phyloP scores from a whole-genome alignment of 2,329 filamentous ascomycete genomes.

The Leptographium procerum region DNA sequence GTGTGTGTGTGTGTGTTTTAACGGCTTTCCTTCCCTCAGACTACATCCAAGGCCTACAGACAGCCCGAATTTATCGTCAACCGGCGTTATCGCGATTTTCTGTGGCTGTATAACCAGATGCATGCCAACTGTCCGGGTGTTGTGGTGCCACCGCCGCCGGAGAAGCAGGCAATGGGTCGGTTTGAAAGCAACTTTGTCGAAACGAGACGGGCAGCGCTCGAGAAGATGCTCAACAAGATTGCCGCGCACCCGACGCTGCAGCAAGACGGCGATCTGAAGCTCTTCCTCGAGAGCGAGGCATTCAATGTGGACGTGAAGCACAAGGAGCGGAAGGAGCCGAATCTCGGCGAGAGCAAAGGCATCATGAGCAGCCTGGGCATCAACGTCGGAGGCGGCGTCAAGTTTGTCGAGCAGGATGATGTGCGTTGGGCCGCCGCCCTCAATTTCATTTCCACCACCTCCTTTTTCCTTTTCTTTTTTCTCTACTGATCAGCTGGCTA shows the following conservation, averaged over 20 bases:
- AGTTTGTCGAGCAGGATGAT: slow-evolving; percentile 97
- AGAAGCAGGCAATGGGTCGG: slow-evolving; percentile 93
- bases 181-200: slow-evolving; percentile 98
- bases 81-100: slow-evolving; percentile 86
- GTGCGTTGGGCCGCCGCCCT: slow-evolving; percentile 39
- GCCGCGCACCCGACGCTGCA: slow-evolving; percentile 82
- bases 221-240: slow-evolving; percentile 97
- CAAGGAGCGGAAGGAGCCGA: slow-evolving; percentile 82
- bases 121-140: slow-evolving; percentile 92
- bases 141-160: slow-evolving; percentile 87
- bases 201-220: slow-evolving; percentile 75
- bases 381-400: slow-evolving; percentile 67
- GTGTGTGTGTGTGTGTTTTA: background rate
- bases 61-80: slow-evolving; percentile 89
- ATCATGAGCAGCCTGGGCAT: slow-evolving; percentile 79
- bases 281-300: slow-evolving; percentile 91
- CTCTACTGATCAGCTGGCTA: no score
- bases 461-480: background rate
- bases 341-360: slow-evolving; percentile 82
- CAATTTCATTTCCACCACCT: no score
- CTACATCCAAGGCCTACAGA: slow-evolving; percentile 90
- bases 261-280: slow-evolving; percentile 85
- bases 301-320: slow-evolving; percentile 98
- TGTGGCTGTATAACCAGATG: slow-evolving; percentile 93
- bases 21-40: slow-evolving; percentile 36